phyloP scores from a whole-genome alignment of 495 filamentous ascomycete species.

The Daldinia bambusicola region DNA sequence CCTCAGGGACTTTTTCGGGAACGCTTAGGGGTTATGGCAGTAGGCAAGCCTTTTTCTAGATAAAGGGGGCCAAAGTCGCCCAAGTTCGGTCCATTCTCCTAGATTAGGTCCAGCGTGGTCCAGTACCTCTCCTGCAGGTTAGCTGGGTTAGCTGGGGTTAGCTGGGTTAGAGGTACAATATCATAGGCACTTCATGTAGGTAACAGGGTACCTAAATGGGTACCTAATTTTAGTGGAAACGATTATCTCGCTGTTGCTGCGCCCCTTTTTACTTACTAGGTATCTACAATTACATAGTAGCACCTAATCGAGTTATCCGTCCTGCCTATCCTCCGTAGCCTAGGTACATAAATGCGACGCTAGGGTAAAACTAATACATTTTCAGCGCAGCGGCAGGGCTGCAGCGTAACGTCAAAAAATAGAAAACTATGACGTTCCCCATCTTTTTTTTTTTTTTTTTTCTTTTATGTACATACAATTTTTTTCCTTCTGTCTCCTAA shows the following conservation, averaged over 20 bases:
- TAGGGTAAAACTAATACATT: slow-evolving; percentile 4
- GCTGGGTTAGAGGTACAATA: too few species aligned
- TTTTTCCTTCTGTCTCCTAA: too few species aligned
- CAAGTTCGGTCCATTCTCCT: not conserved
- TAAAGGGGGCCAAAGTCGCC: slow-evolving; percentile 2
- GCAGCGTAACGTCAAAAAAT: slow-evolving; percentile 32
- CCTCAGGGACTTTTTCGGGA: not conserved
- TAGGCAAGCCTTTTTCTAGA: slow-evolving; percentile 11
- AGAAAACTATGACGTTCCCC: slow-evolving; percentile 36
- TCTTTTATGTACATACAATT: not conserved
- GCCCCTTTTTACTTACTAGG: slow-evolving; percentile 2
- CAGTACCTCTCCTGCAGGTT: too few species aligned
- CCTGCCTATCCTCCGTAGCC: not conserved
- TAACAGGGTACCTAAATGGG: too few species aligned
- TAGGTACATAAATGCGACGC: not conserved
- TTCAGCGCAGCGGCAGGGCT: slow-evolving; percentile 17
- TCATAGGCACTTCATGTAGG: too few species aligned
- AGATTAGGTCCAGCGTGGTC: not conserved
- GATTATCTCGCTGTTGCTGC: slow-evolving; percentile 6
- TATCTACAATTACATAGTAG: too few species aligned
- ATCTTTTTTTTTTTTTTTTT: not conserved
- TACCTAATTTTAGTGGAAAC: slow-evolving; percentile 2
- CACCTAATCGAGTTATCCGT: not conserved
- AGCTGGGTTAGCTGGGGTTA: too few species aligned
- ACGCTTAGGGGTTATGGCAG: slow-evolving; percentile 3